Base-by-base conservation (phyloP, 331 rosid species). In the Arachis monticola region DNA sequence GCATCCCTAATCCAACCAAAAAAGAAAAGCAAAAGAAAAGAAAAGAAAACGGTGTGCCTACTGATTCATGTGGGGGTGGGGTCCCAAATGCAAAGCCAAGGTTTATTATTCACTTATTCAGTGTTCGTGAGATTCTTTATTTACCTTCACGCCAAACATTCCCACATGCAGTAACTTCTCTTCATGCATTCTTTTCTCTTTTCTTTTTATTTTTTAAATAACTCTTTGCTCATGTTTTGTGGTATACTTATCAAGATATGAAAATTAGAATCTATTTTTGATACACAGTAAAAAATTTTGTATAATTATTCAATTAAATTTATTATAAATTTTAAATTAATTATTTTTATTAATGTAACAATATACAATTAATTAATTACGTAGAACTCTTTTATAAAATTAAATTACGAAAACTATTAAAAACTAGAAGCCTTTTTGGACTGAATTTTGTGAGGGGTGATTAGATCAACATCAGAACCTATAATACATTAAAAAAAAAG, bases 101-200 rank as follows among this genome's bases (percentile, higher is more conserved):
- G 40, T 35, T 35, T 35, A 35, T 2, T 35, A 35, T 35, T 35
- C 27, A 22, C 0, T 35, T 35, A 35, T 35, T 58, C 13, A 38
- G 55, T 67, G 41, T 5, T 38, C 14, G 40, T 14, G 69, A 67
- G 53, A 46, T 14, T 59, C 69, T 56, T 60, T 8, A 9, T 2
- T n/a, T 41, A 42, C 3, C 69, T 61, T 66, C 58, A 67, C 10
- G 76, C 64, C 76, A 60, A 77, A 60, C 76, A 59, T 60, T 77
- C 64, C 46, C 70, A 47, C 63, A 60, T 77, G 79, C 79, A 56
- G 42, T 57, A 56, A 75, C 35, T 77, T 76, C 57, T 65, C 56
- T 38, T 11, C 64, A 13, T 2, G 14, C 14, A 22, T 5, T 59
- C 3, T 35, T 71, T 55, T 27, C 9, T 51, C 42, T 58, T 32